Percentiles rank a stretch among this genome's conserved stretches.
phyloP scores from a whole-genome alignment of 2,329 filamentous ascomycete genomes.

The Hymenoscyphus linearis region DNA sequence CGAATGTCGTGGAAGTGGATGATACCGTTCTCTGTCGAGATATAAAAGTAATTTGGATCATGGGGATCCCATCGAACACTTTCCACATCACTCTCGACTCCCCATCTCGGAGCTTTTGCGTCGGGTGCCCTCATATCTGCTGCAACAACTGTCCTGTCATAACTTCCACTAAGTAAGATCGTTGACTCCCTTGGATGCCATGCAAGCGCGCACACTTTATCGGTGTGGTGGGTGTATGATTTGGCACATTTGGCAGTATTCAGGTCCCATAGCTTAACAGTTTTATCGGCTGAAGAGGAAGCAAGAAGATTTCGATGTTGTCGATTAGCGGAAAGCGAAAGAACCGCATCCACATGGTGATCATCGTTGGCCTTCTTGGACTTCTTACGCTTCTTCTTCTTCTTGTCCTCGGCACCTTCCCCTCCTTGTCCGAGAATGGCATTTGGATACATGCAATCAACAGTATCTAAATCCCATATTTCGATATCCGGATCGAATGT shows the following conservation, averaged over 20 bases:
- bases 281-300: slow-evolving; percentile 93
- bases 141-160: slow-evolving; percentile 90
- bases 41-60: slow-evolving; percentile 88
- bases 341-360: slow-evolving; percentile 90
- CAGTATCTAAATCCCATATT: slow-evolving; percentile 92
- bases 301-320: slow-evolving; percentile 92
- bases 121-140: slow-evolving; percentile 94
- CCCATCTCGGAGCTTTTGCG: slow-evolving; percentile 76
- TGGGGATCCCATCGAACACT: slow-evolving; percentile 90
- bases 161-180: slow-evolving; percentile 84
- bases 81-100: slow-evolving; percentile 94
- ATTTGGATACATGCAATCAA: slow-evolving; percentile 98
- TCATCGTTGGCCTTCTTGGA: slow-evolving; percentile 80
- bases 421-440: slow-evolving; percentile 78
- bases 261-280: slow-evolving; percentile 96
- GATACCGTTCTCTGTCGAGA: slow-evolving; percentile 86
- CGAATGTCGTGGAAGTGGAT: slow-evolving; percentile 90
- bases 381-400: slow-evolving; percentile 90
- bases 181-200: slow-evolving; percentile 90
- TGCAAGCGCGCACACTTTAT: slow-evolving; percentile 93
- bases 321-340: slow-evolving; percentile 86
- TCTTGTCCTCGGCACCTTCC: slow-evolving; percentile 47
- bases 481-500: slow-evolving; percentile 99
- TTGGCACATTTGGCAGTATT: slow-evolving; percentile 89
- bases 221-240: slow-evolving; percentile 91